Conservation (phyloP, 2,329 filamentous ascomycete genomes). For the Penicillium freii region DNA sequence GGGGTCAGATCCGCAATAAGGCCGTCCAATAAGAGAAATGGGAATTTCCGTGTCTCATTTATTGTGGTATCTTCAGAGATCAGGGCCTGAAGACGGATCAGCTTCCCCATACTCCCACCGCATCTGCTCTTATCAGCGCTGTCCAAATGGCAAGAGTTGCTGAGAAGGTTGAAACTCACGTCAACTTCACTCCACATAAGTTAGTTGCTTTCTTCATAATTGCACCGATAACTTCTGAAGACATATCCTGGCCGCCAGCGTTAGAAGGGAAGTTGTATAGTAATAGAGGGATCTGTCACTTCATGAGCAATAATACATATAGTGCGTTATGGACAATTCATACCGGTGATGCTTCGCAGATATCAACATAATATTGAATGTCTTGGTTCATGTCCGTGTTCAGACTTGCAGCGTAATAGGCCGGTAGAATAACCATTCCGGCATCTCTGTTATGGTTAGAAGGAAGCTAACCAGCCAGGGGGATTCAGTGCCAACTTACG, state of each 20-base stretch:
- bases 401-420: not conserved
- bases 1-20: slow-evolving; percentile 26
- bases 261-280: not conserved
- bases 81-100: not conserved
- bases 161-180: not conserved
- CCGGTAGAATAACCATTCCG: not conserved
- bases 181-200: not conserved
- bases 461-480: not conserved
- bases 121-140: not conserved
- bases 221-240: not conserved
- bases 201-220: not conserved
- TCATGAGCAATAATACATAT: not conserved
- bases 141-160: not conserved
- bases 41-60: not conserved
- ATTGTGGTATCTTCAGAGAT: not conserved
- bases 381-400: not conserved
- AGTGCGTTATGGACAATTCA: not conserved
- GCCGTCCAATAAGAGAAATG: slow-evolving; percentile 18
- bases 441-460: not conserved
- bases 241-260: not conserved
- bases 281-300: not conserved
- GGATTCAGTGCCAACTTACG: not conserved
- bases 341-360: not conserved
- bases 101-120: not conserved
- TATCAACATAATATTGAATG: not conserved